Base-by-base conservation (phyloP, 345 rosid genomes). In the Dovyalis caffra region DNA sequence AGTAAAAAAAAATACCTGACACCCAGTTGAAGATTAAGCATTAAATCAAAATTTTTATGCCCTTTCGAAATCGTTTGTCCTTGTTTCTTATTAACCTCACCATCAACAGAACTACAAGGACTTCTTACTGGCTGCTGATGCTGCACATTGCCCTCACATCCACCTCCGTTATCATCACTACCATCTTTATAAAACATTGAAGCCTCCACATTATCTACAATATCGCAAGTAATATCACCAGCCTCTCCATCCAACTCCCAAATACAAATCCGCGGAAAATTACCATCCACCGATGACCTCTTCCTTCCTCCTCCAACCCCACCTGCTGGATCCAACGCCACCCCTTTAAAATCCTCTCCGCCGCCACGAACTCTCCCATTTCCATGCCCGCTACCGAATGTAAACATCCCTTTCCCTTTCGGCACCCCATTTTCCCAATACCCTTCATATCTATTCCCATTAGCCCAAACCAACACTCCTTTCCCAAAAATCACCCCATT, bases 181-280 rank as follows among this genome's bases (percentile, higher is more conserved):
- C 84, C 85, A 7, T 90, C 92, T 70, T 83, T 75, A 28, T 83
- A 90, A 31, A 90, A 79, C 86, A 88, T 81, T 0, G 92, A 87
- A 18, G 74, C 95, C 77, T 85, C 87, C 72, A 88, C 88, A 85
- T 88, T 91, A 74, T 93, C 94, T 67, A 95, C 84, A 15, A 96
- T 92, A 68, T 96, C 99, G 71, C 99, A 96, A 20, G 99, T 96
- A n/a, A 96, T 96, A 80, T 96, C 88, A 12, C 80, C 83, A 16
- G 82, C 83, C 68, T 75, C 83, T 1, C 88, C 92, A 72, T 87
- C 90, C 74, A 83, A 74, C n/a, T 85, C 92, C 57, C 90, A 85
- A 8, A 73, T 76, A 63, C 99, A 96, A 57, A 96, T 93, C 83
- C 95, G 83, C 0, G 97, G 97, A 34, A 87, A 86, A 76, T 82